Base-by-base conservation (phyloP, 2,329 filamentous ascomycete species). In the Fusarium fracticaudum region DNA sequence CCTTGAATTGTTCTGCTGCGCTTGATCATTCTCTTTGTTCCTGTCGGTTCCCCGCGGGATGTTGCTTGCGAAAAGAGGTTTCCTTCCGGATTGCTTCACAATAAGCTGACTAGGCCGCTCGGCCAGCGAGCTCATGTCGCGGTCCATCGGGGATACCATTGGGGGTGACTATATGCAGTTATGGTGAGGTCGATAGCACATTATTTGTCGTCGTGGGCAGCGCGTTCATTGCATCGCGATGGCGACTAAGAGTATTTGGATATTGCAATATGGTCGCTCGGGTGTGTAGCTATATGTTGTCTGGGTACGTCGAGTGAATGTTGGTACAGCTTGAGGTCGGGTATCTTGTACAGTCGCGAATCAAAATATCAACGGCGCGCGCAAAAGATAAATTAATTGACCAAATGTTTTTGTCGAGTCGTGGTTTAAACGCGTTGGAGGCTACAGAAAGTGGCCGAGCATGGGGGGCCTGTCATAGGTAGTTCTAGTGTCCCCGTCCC, bases 71-170 rank as follows among this genome's bases (percentile, higher is more conserved):
- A 86, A 86, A 20, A 86, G 74, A 55, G 83, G 83, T 74, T 81
- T 84, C 43, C 84, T 80, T n/a, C 82, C 83, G 11, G 82, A 81
- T 58, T 83, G 80, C 74, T 81, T 83, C 59, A 86, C 83, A 13
- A 81, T 72, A 15, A 85, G 79, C 41, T 79, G 74, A 22, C 76
- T 78, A 20, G 76, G 69, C 48, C 78, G 74, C 43, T 60, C 66
- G 47, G 64, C 67, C 53, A 78, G 65, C 57, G 74, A 64, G 26
- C 79, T 72, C 10, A 58, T 72, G 58, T 79, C 72, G 71, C 75
- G 76, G 47, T 80, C 78, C 79, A 81, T 80, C 10, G 69, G 31
- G 8, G 26, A 38, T 43, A 47, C 41, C 47, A 47, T 41, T 59
- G 40, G 53, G 22, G 55, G 58, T 37, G 59, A 64, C 68, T 65